phyloP scores from a whole-genome alignment of 2,329 filamentous ascomycete species.

The Diaporthe sp. region DNA sequence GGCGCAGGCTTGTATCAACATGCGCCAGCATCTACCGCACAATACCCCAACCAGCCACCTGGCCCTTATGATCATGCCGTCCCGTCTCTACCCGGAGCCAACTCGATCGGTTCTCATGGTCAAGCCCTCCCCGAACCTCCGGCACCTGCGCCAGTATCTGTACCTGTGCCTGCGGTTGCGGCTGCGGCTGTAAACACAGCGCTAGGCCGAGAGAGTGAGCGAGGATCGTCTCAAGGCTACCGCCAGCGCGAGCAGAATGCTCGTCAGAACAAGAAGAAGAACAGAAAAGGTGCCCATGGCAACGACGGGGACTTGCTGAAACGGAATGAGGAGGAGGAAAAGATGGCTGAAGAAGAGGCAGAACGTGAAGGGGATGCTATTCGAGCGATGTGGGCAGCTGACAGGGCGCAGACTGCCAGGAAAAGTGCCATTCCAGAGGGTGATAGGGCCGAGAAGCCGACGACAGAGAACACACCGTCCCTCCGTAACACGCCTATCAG shows the following conservation, averaged over 20 bases:
- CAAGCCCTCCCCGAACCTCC: background rate
- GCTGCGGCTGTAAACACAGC: background rate
- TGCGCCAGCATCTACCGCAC: background rate
- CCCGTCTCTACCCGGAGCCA: background rate
- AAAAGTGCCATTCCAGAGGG: conserved; percentile 42
- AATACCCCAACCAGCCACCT: background rate
- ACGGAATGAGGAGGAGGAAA: conserved; percentile 37
- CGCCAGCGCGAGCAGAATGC: conserved; percentile 31
- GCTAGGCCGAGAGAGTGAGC: conserved; percentile 31
- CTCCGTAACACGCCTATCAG: background rate
- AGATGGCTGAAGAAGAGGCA: conserved; percentile 41
- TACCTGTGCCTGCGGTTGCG: background rate
- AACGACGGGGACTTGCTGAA: conserved; percentile 28
- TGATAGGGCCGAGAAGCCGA: conserved; percentile 30
- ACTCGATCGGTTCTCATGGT: background rate
- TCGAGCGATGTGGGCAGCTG: conserved; percentile 47
- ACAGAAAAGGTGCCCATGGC: conserved; percentile 33
- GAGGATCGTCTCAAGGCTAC: conserved; percentile 35
- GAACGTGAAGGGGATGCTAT: conserved; percentile 44
- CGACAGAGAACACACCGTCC: conserved; percentile 8
- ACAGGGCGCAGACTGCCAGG: conserved; percentile 40
- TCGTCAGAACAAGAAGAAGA: conserved; percentile 34
- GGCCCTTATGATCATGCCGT: conserved; percentile 12
- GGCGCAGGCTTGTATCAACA: conserved; percentile 2
- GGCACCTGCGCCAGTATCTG: background rate